A percentile compares a stretch with the other conserved stretches of the same genome.
These are phyloP conservation scores for Acanthamoeba healyi DNA, from an alignment of 208 protist species.

Conservation along the genomic window DNA sequence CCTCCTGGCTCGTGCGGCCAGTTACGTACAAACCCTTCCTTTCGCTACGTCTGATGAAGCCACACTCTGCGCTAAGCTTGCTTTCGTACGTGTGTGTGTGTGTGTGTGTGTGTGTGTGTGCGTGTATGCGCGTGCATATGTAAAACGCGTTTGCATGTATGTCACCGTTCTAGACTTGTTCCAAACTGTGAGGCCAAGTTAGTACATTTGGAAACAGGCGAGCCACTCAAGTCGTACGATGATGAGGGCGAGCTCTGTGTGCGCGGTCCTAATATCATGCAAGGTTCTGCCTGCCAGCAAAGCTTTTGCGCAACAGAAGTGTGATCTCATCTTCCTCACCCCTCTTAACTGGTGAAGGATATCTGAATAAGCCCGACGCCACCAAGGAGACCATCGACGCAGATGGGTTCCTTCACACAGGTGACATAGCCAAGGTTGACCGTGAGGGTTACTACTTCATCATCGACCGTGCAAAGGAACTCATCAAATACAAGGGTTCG, in stretches of 20 bases:
- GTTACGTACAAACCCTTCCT: neutral
- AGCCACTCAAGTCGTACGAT: neutral
- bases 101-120: too few relatives aligned
- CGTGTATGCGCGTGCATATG: too few relatives aligned
- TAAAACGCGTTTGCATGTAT: neutral
- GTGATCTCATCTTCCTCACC: neutral
- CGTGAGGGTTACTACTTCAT: conserved; percentile 63
- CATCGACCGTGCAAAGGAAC: conserved; percentile 91
- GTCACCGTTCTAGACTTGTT: neutral
- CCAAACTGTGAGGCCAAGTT: conserved; percentile 74
- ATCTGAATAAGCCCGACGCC: conserved; percentile 20
- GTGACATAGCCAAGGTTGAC: conserved; percentile 62
- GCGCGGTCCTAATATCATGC: conserved; percentile 67
- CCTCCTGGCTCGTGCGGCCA: neutral
- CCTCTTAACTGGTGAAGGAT: neutral
- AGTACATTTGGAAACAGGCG: neutral
- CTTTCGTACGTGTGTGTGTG: neutral
- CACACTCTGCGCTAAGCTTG: neutral
- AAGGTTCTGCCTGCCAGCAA: neutral
- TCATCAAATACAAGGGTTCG: conserved; percentile 93
- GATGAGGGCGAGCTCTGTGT: conserved; percentile 60
- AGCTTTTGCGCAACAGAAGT: neutral
- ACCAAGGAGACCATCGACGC: conserved; percentile 49
- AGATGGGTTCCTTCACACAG: conserved; percentile 61
- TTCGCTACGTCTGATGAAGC: neutral